Evolutionary conservation across 495 filamentous ascomycete species (phyloP), one percentile per base, ranked within the genome.

Genomic region (Penicillium paxilli): DNA sequence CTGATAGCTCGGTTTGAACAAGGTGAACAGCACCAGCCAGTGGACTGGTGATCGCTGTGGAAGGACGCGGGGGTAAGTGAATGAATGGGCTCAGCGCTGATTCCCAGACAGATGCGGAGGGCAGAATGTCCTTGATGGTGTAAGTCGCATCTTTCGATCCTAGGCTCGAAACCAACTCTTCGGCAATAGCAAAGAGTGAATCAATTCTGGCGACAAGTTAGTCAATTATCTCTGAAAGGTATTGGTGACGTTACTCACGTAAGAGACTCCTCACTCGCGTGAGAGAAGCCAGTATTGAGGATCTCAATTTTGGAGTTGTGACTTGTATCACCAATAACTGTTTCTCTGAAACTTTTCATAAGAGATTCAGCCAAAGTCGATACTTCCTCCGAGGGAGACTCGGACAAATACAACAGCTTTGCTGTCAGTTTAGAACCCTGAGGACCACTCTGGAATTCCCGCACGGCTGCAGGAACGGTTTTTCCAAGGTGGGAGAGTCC

Each of bases 11-110:
- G 35, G 54, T 44, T 35, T 81, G 65, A 0, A 87, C 76, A 5
- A 97, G 68, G 57, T 88, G 84, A 24, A 92, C 83, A 10, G 80
- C 80, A 12, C 90, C 90, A 5, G 81, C 83, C 19, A 96, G 68
- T 9, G 82, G 78, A 63, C 84, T 90, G 5, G 87, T 88, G 7
- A 95, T 79, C 8, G 89, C 82, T 5, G 92, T 66, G 8, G 88
- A 86, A 12, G 77, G 71, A 38, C 80, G 81, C 12, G 88, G 85
- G 20, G 73, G 59, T 5, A 74, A 62, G 32, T 76, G 65, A 14
- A 94, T 72, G 60, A 93, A 85, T 2, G 72, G 76, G 0, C 48
- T 55, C n/a, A 96, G 55, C n/a, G 79, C 77, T 40, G 53, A 44
- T 40, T 74, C 60, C 84, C 84, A 88, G 17, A 70, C 58, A 11